These are phyloP conservation scores for Sporisorium reilianum DNA, from an alignment of 1,284 basidiomycete genomes.

Conservation along the genomic window DNA sequence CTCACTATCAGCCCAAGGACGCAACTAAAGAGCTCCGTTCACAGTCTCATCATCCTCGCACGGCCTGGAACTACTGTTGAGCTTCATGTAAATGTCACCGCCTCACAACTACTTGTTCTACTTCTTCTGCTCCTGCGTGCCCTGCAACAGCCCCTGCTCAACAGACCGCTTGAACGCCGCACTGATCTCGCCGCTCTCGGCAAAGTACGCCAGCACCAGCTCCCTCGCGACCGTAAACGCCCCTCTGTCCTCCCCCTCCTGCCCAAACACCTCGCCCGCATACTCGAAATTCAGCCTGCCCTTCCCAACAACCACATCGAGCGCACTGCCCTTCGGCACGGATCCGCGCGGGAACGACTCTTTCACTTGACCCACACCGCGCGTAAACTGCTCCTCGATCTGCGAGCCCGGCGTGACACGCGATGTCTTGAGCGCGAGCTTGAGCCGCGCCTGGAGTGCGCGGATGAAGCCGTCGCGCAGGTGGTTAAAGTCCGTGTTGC, in stretches of 20 bases:
- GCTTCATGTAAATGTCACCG: too few relatives aligned
- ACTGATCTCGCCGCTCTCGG: constrained; percentile 59
- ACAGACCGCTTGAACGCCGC: constrained; percentile 46
- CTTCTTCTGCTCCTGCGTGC: too few relatives aligned
- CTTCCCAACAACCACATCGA: constrained; percentile 68
- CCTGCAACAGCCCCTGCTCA: constrained; percentile 24
- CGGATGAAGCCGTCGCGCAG: constrained; percentile 85
- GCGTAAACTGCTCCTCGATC: constrained; percentile 55
- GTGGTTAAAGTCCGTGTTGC: constrained; percentile 83
- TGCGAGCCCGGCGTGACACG: constrained; percentile 17
- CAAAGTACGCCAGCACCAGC: constrained; percentile 65
- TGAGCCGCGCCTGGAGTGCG: constrained; percentile 78
- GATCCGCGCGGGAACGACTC: constrained; percentile 70
- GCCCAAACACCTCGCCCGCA: constrained; percentile 45
- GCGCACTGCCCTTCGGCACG: constrained; percentile 61
- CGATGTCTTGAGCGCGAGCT: constrained; percentile 70
- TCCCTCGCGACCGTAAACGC: constrained; percentile 53
- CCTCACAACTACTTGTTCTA: too few relatives aligned
- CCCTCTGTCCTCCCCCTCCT: constrained; percentile 18
- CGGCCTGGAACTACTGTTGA: too few relatives aligned
- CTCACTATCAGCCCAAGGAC: too few relatives aligned
- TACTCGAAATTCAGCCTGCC: constrained; percentile 48
- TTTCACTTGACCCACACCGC: constrained; percentile 70
- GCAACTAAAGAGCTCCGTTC: too few relatives aligned
- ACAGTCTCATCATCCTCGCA: too few relatives aligned